Evolutionary conservation across 176 grass and related monocot species (phyloP), one percentile per base, ranked within the genome.

Genomic region (Coix lacrymajobi): DNA sequence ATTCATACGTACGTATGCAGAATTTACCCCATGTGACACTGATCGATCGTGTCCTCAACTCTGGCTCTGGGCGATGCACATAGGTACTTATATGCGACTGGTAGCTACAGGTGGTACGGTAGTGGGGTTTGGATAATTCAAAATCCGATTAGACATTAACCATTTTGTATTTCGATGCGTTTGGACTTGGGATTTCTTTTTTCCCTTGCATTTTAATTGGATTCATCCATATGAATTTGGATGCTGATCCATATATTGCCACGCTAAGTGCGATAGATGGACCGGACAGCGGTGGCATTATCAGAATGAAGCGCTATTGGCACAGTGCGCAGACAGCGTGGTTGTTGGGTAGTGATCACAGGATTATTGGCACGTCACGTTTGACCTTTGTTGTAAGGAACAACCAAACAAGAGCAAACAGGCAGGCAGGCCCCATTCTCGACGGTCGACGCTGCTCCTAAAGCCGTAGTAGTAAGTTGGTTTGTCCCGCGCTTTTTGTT

Each of bases 401-500:
- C 72, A 41, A 34, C 46, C 33, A 5, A 76, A 38, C 44, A 40
- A 39, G 54, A 24, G 9, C 22, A 58, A 58, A 60, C 56, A 58
- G 10, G 25, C 39, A 40, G 34, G 25, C 43, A 36, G 33, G 9
- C 7, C 39, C 69, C 46, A 62, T 43, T 71, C 41, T 19, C 2
- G 6, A 8, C 4, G 13, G 25, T 19, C 2, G 6, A 8, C 4
- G 13, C 17, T n/a, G 36, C 22, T 19, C 19, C 13, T 39, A 33
- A 22, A 81, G 25, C 52, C 22, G 56, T 74, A n/a, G n/a, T n/a
- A n/a, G n/a, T n/a, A 8, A 36, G 69, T 51, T 75, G 41, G n/a
- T 83, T 51, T 75, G 81, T 75, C 57, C 56, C 40, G 3, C 60
- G 11, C 37, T 48, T 48, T 82, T 73, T 34, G 26, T 73, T 17